Conservation (phyloP, 139 green algal species). For the Chlorella sorokiniana region DNA sequence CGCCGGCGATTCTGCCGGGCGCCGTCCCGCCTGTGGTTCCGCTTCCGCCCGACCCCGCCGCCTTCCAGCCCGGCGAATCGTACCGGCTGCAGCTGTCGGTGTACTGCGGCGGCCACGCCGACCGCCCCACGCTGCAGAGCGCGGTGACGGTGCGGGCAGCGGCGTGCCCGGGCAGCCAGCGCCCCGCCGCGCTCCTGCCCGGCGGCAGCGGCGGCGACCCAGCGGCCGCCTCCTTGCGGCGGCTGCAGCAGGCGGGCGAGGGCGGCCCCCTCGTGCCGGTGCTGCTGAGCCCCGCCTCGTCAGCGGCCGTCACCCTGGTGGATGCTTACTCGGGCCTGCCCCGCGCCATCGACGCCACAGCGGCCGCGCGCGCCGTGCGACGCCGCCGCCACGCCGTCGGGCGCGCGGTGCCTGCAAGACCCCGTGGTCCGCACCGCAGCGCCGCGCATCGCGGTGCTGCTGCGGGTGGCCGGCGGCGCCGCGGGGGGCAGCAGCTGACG, state of each 20-base stretch:
- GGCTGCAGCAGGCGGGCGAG: not conserved
- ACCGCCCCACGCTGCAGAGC: not conserved
- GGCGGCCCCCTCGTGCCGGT: not conserved
- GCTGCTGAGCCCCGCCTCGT: not conserved
- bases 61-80: not conserved
- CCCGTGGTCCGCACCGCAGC: slow-evolving; percentile 17
- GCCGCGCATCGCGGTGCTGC: not conserved
- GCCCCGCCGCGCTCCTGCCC: not conserved
- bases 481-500: not conserved
- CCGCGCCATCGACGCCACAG: not conserved
- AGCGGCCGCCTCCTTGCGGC: not conserved
- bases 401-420: slow-evolving; percentile 3
- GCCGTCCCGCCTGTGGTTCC: not conserved
- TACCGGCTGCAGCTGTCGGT: not conserved
- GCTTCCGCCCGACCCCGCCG: not conserved
- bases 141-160: not conserved
- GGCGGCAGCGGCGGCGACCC: not conserved
- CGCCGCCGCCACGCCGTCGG: not conserved
- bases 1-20: too few relatives aligned
- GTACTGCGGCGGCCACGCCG: not conserved
- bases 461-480: slow-evolving; percentile 10
- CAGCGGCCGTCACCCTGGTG: not conserved
- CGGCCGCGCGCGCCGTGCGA: slow-evolving; percentile 1
- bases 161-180: not conserved
- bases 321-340: slow-evolving; percentile 34